Evolutionary conservation across 768 basidiomycete genomes (phyloP).

Genomic region (Panellus pusillus): DNA sequence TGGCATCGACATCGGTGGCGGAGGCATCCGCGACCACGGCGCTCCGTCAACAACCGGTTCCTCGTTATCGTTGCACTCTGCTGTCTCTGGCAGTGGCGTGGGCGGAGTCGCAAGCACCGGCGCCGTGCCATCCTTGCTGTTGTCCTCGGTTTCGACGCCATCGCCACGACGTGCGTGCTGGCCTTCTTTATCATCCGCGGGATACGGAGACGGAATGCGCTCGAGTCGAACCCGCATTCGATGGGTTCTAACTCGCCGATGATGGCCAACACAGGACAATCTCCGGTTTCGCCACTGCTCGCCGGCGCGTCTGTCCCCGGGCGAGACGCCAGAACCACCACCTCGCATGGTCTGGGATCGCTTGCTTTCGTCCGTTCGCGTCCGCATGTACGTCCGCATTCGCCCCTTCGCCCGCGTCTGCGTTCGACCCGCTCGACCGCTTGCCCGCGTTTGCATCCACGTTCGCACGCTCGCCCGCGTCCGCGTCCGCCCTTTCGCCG

Average conservation of each 20-base stretch:
- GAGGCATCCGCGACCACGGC: constrained; percentile 30
- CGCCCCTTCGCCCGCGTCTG: no score
- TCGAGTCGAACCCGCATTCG: constrained; percentile 62
- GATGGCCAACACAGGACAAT: constrained; percentile 63
- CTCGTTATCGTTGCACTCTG: constrained; percentile 5
- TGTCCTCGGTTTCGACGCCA: constrained; percentile 81
- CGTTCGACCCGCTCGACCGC: no score
- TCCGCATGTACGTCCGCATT: no score
- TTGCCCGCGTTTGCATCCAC: no score
- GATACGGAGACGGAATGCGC: constrained; percentile 51
- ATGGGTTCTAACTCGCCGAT: constrained; percentile 83
- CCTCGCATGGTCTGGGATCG: constrained; percentile 31
- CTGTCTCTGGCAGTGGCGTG: constrained; percentile 11
- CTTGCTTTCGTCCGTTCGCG: no score
- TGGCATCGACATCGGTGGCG: constrained; percentile 44
- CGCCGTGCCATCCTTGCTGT: constrained; percentile 68
- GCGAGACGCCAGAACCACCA: constrained; percentile 32
- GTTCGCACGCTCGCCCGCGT: no score
- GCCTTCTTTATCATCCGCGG: constrained; percentile 74
- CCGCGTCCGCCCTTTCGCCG: no score
- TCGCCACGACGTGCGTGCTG: constrained; percentile 66
- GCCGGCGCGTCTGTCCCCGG: constrained; percentile 31
- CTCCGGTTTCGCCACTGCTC: constrained; percentile 50
- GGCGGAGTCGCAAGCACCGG: constrained; percentile 26
- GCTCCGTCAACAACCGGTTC: constrained; percentile 21